These are phyloP conservation scores for Fusarium buharicum DNA, from an alignment of 2,329 filamentous ascomycete species.

Conservation along the genomic window DNA sequence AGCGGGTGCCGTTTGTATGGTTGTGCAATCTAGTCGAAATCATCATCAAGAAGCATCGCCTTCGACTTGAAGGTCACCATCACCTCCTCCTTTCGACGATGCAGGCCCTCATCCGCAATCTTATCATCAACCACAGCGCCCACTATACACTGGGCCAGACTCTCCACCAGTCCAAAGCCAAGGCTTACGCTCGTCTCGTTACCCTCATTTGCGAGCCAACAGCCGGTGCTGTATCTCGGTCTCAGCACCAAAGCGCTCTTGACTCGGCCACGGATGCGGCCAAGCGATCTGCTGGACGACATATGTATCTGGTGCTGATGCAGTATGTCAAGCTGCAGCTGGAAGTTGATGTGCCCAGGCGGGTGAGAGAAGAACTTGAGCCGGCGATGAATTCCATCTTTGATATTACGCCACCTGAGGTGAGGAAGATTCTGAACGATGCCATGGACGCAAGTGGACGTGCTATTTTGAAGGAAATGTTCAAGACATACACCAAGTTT, in stretches of 20 bases:
- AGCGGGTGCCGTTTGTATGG: constrained; percentile 55
- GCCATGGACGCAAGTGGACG: constrained; percentile 68
- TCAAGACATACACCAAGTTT: constrained; percentile 69
- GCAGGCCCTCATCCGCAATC: constrained; percentile 64
- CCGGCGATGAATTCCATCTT: constrained; percentile 68
- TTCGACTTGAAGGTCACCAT: constrained; percentile 70
- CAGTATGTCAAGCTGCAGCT: constrained; percentile 70
- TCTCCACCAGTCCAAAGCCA: constrained; percentile 58
- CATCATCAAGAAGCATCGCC: constrained; percentile 68
- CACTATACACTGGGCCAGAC: constrained; percentile 36
- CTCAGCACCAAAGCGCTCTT: constrained; percentile 57
- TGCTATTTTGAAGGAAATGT: constrained; percentile 68
- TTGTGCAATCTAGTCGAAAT: constrained; percentile 65
- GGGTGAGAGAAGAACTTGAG: constrained; percentile 65
- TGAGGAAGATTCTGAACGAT: constrained; percentile 67
- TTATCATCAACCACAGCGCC: constrained; percentile 54
- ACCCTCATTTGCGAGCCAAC: constrained; percentile 70
- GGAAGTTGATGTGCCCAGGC: constrained; percentile 61
- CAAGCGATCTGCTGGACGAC: constrained; percentile 68
- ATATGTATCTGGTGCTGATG: constrained; percentile 70
- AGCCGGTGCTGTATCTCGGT: constrained; percentile 63
- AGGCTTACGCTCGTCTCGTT: constrained; percentile 64
- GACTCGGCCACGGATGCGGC: constrained; percentile 70
- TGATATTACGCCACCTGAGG: constrained; percentile 65
- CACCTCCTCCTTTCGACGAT: constrained; percentile 66